phyloP scores from a whole-genome alignment of 1,284 basidiomycete genomes.

The Butyriboletus appendiculatus region DNA sequence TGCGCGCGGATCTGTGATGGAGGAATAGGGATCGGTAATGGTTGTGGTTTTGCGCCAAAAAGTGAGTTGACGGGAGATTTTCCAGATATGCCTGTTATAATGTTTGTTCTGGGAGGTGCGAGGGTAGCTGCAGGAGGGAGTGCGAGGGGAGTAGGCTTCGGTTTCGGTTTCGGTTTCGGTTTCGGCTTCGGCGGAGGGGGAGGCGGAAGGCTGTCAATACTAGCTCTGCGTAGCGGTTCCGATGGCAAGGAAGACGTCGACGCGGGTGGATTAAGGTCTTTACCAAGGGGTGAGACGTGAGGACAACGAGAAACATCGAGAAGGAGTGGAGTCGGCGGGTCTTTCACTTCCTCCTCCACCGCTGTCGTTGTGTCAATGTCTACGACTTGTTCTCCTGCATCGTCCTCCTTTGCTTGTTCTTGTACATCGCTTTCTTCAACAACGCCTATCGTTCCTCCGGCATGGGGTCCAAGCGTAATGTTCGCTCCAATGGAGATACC shows the following conservation, averaged over 20 bases:
- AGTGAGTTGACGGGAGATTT: constrained; percentile 30
- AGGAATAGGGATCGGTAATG: constrained; percentile 31
- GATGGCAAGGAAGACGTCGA: constrained; percentile 3
- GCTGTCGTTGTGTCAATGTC: background rate
- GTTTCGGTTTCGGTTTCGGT: constrained; percentile 15
- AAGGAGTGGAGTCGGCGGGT: constrained; percentile 7
- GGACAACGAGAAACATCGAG: constrained; percentile 12
- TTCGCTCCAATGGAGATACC: constrained; percentile 24
- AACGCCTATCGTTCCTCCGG: constrained; percentile 1
- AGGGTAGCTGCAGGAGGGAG: constrained; percentile 8
- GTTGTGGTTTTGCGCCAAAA: constrained; percentile 25
- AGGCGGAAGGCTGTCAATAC: constrained; percentile 21
- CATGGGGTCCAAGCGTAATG: constrained; percentile 15
- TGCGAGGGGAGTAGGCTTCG: constrained; percentile 17
- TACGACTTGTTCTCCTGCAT: background rate
- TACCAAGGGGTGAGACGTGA: constrained; percentile 10
- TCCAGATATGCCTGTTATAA: constrained; percentile 28
- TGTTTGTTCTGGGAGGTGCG: constrained; percentile 18
- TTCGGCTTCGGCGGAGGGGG: constrained; percentile 26
- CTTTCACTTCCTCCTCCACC: background rate
- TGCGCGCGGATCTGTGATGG: constrained; percentile 32
- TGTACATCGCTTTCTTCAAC: constrained; percentile 16
- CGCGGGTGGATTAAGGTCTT: constrained; percentile 7
- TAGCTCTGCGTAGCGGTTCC: constrained; percentile 5
- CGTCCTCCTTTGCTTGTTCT: background rate